phyloP scores from a whole-genome alignment of 1,139 yeast genomes.

The Wickerhamiella infanticola region DNA sequence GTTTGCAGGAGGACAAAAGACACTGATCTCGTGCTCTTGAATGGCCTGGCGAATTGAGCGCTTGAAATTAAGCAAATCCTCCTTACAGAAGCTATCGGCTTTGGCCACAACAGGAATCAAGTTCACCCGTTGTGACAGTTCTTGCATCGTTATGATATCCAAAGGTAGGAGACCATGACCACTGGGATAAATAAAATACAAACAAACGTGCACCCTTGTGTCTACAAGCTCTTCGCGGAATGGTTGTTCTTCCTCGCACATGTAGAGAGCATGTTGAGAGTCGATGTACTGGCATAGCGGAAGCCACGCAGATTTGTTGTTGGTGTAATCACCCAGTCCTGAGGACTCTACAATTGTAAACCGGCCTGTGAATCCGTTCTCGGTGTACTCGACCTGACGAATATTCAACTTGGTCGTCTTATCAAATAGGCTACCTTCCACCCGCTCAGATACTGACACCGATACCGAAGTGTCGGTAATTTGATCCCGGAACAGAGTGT shows the following conservation, averaged over 20 bases:
- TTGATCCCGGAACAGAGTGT: slow-evolving; percentile 43
- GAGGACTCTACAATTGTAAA: slow-evolving; percentile 55
- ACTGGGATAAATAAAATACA: slow-evolving; percentile 51
- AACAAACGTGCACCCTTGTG: slow-evolving; percentile 57
- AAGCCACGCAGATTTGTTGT: slow-evolving; percentile 42
- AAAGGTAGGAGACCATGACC: slow-evolving; percentile 38
- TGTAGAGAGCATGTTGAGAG: slow-evolving; percentile 40
- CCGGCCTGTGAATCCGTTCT: slow-evolving; percentile 35
- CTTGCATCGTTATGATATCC: slow-evolving; percentile 57
- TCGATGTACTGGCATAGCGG: slow-evolving; percentile 46
- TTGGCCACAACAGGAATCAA: slow-evolving; percentile 70
- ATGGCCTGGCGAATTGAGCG: slow-evolving; percentile 31
- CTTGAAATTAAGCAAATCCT: slow-evolving; percentile 31
- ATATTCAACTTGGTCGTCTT: slow-evolving; percentile 28
- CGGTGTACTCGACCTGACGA: slow-evolving; percentile 33
- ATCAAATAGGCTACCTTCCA: neutral
- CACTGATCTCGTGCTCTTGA: slow-evolving; percentile 33
- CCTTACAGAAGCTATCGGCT: slow-evolving; percentile 62
- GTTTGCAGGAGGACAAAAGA: slow-evolving; percentile 38
- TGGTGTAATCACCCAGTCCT: slow-evolving; percentile 62
- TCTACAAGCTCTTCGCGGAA: slow-evolving; percentile 35
- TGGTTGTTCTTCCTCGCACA: slow-evolving; percentile 64
- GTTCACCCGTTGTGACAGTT: slow-evolving; percentile 47
- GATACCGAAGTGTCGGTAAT: neutral
- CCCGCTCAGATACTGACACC: neutral